Conservation (phyloP, 495 filamentous ascomycete genomes). For the Thermothielavioides terrestris region DNA sequence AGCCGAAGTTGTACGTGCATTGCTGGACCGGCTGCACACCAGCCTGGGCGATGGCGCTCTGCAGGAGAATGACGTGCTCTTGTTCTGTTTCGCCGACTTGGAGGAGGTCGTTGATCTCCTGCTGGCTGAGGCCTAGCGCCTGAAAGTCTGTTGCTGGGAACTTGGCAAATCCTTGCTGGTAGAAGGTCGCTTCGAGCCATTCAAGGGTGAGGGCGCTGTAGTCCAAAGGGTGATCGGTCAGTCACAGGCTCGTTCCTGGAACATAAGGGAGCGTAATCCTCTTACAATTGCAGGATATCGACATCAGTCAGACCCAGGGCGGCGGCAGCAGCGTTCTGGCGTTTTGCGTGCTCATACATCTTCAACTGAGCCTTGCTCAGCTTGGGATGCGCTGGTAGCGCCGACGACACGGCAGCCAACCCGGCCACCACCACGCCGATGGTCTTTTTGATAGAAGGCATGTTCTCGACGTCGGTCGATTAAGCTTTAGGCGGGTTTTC, state of each 20-base stretch:
- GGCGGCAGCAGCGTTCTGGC: slow-evolving; percentile 46
- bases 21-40: slow-evolving; percentile 49
- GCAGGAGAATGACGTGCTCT: slow-evolving; percentile 49
- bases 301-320: slow-evolving; percentile 48
- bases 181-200: slow-evolving; percentile 55
- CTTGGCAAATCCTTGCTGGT: slow-evolving; percentile 51
- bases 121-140: slow-evolving; percentile 43
- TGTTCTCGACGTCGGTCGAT: slow-evolving; percentile 24
- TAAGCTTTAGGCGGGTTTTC: slow-evolving; percentile 16
- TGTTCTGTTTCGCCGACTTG: slow-evolving; percentile 47
- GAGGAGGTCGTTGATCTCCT: slow-evolving; percentile 42
- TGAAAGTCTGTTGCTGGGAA: slow-evolving; percentile 52
- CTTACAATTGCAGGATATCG: slow-evolving; percentile 67
- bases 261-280: no score
- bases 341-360: slow-evolving; percentile 39
- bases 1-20: slow-evolving; percentile 55
- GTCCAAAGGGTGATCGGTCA: background rate
- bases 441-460: slow-evolving; percentile 41
- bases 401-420: slow-evolving; percentile 38
- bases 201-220: slow-evolving; percentile 54
- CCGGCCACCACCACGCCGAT: slow-evolving; percentile 35
- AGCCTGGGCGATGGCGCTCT: slow-evolving; percentile 44
- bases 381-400: slow-evolving; percentile 38
- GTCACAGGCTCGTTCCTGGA: background rate
- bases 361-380: slow-evolving; percentile 32